A percentile compares a stretch with the other conserved stretches of the same genome.
Conservation (phyloP, 768 basidiomycete genomes). For the Hirschioporus abietinus region DNA sequence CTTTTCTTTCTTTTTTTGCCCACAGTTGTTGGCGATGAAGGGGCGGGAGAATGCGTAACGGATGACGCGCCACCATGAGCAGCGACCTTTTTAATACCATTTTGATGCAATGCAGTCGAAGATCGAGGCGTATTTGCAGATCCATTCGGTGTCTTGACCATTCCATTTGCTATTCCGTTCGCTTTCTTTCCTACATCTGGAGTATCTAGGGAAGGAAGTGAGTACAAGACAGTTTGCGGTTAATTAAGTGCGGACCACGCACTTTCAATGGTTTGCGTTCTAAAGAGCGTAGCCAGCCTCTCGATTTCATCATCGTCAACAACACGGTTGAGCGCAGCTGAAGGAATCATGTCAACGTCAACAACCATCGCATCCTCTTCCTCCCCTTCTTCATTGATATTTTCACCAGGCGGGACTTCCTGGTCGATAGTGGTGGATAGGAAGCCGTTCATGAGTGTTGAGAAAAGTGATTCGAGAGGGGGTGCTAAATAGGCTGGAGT, state of each 20-base stretch:
- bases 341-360: slow-evolving; percentile 24
- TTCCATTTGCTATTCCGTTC: slow-evolving; percentile 7
- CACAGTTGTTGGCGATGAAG: slow-evolving; percentile 18
- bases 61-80: slow-evolving; percentile 8
- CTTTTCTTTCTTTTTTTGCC: slow-evolving; percentile 29
- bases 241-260: not conserved
- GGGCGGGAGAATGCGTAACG: slow-evolving; percentile 13
- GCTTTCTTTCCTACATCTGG: slow-evolving; percentile 12
- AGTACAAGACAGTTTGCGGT: slow-evolving; percentile 9
- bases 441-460: slow-evolving; percentile 50
- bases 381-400: slow-evolving; percentile 14
- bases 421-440: slow-evolving; percentile 27
- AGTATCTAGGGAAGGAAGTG: slow-evolving; percentile 10
- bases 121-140: slow-evolving; percentile 9
- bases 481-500: slow-evolving; percentile 75
- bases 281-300: slow-evolving; percentile 61
- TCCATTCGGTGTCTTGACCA: not conserved
- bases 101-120: slow-evolving; percentile 6
- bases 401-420: slow-evolving; percentile 13
- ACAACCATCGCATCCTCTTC: slow-evolving; percentile 41
- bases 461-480: slow-evolving; percentile 66
- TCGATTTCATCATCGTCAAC: slow-evolving; percentile 54
- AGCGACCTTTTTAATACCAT: not conserved
- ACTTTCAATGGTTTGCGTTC: slow-evolving; percentile 37
- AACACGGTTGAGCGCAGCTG: slow-evolving; percentile 20